Evolutionary conservation across 2,329 filamentous ascomycete genomes (phyloP).

Genomic region (Coniella vitis): DNA sequence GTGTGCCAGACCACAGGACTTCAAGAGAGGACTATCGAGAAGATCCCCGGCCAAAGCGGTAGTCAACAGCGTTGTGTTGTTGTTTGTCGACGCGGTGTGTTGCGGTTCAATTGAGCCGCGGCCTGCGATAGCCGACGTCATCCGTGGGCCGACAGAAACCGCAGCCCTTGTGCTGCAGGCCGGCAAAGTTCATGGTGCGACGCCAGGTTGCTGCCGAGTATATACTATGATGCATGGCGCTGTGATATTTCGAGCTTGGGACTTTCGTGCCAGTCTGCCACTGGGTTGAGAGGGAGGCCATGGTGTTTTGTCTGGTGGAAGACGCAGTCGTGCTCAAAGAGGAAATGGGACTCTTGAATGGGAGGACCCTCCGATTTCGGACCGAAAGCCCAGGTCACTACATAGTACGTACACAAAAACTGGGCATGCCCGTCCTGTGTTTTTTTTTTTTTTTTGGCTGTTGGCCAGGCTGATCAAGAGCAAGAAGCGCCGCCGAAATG

Average conservation of each 20-base stretch:
- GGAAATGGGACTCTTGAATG: neutral
- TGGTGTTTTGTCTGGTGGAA: neutral
- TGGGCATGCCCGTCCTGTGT: too few species aligned
- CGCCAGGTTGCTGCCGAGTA: too few species aligned
- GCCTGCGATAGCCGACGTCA: slow-evolving; percentile 2
- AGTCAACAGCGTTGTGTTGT: neutral
- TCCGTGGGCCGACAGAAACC: slow-evolving; percentile 15
- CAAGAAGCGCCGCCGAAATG: too few species aligned
- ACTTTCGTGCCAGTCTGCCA: neutral
- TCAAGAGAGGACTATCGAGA: neutral
- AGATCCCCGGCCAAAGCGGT: neutral
- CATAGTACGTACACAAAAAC: too few species aligned
- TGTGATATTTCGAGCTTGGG: neutral
- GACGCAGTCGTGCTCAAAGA: neutral
- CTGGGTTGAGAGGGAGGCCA: neutral
- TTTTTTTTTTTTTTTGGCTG: too few species aligned
- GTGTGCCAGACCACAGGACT: too few species aligned
- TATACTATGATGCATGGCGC: too few species aligned
- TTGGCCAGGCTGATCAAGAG: too few species aligned
- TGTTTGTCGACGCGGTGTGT: neutral
- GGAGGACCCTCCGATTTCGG: neutral
- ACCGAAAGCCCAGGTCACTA: neutral
- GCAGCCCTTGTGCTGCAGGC: neutral
- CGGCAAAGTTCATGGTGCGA: neutral
- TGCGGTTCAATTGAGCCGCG: neutral